Evolutionary conservation across 192 early-diverging fungal species (phyloP).

Genomic region (Linderina pennispora): DNA sequence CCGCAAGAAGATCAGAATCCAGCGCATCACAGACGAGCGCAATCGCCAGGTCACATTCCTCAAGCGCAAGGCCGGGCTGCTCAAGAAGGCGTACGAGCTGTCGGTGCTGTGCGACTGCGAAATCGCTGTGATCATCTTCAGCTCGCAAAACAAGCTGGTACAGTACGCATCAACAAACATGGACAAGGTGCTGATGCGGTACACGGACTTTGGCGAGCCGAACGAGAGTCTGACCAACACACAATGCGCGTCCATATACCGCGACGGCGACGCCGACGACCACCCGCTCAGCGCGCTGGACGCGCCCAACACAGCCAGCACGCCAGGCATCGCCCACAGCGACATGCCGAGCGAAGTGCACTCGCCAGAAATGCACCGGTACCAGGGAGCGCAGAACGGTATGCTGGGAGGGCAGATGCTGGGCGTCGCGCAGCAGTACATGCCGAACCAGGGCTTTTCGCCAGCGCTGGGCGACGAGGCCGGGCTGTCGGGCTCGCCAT

Average conservation of each 20-base stretch:
- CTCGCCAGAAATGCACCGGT: too few relatives aligned
- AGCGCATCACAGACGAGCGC: constrained; percentile 82
- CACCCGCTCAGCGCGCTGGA: constrained; percentile 14
- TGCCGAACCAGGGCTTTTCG: constrained; percentile 31
- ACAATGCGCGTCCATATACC: constrained; percentile 28
- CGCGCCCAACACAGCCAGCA: not conserved
- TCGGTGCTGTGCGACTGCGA: constrained; percentile 93
- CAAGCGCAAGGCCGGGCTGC: constrained; percentile 89
- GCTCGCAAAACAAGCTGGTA: constrained; percentile 85
- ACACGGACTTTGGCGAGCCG: constrained; percentile 63
- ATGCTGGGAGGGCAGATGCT: too few relatives aligned
- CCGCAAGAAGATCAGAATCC: constrained; percentile 92
- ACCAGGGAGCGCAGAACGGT: too few relatives aligned
- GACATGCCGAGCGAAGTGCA: too few relatives aligned
- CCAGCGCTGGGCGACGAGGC: constrained; percentile 24
- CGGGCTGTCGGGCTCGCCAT: constrained; percentile 5
- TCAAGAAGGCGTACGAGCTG: constrained; percentile 97
- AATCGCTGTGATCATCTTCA: constrained; percentile 93
- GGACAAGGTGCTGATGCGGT: constrained; percentile 84
- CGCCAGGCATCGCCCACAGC: not conserved
- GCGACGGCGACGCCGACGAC: constrained; percentile 27
- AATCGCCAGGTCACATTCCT: constrained; percentile 93
- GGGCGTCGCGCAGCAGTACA: constrained; percentile 19
- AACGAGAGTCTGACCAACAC: constrained; percentile 56
- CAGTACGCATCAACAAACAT: constrained; percentile 93